Percentiles rank a stretch among this genome's conserved stretches.
phyloP scores from a whole-genome alignment of 257 asterid species.

The Nicotiana attenuata region DNA sequence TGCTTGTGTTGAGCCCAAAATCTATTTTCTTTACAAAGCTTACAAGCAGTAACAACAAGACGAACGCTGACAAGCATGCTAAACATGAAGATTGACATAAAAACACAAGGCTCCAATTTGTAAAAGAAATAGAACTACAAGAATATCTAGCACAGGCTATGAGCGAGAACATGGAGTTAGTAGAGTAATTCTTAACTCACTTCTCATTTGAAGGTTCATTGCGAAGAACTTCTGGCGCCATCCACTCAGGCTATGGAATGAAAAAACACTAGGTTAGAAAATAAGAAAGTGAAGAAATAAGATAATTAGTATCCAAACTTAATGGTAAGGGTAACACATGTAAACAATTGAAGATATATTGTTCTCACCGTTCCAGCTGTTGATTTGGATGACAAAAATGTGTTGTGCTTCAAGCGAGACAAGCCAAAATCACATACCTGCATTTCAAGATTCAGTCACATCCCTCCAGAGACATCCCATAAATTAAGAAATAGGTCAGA shows the following conservation, averaged over 20 bases:
- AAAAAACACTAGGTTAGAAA: background rate
- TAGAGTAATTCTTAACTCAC: slow-evolving; percentile 41
- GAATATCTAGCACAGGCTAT: slow-evolving; percentile 7
- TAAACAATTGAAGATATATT: background rate
- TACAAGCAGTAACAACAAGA: background rate
- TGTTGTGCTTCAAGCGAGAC: slow-evolving; percentile 98
- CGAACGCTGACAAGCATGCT: background rate
- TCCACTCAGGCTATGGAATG: slow-evolving; percentile 88
- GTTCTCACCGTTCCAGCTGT: slow-evolving; percentile 95
- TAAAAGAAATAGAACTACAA: slow-evolving; percentile 8
- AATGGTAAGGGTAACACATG: background rate
- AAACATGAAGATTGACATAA: background rate
- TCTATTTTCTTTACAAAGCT: background rate
- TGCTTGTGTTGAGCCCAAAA: background rate
- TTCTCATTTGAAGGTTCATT: slow-evolving; percentile 98
- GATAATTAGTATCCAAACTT: background rate
- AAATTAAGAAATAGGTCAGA: background rate
- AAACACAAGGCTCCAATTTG: slow-evolving; percentile 9
- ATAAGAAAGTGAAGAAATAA: background rate
- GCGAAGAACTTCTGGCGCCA: slow-evolving; percentile 99
- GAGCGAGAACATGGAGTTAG: background rate
- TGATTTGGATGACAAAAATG: slow-evolving; percentile 96
- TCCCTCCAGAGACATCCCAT: background rate
- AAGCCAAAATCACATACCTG: slow-evolving; percentile 97
- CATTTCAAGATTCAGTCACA: slow-evolving; percentile 17